Evolutionary conservation across 768 basidiomycete species (phyloP), one percentile per base, ranked within the genome.

Genomic region (Cystofilobasidium bisporidii): DNA sequence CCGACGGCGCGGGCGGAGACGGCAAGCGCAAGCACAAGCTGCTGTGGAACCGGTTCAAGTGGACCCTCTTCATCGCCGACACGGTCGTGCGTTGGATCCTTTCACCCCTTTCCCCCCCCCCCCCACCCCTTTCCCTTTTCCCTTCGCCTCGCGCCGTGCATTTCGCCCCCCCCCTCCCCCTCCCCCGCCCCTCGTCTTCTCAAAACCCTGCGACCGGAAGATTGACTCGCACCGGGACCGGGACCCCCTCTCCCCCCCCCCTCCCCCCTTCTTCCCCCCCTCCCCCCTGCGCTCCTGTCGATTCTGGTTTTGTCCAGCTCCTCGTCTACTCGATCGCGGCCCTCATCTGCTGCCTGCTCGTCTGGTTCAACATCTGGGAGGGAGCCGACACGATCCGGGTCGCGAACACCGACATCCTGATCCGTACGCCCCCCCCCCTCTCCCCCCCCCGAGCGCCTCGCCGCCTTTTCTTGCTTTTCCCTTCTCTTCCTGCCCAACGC

Each of bases 11-110:
- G 14, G 22, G 38, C 45, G 17, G 40, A 6, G 56, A 64, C 36
- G 63, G 63, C 47, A 67, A 74, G 0, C 77, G 78, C 69, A 76
- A 81, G 72, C 77, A 75, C 41, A 78, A 78, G 69, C 77, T 87
- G 65, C 79, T 85, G 20, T 92, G 89, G 89, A 91, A 85, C 74
- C 82, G 80, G 70, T 91, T 91, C 82, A 91, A 92, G 75, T 90
- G 88, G 88, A 78, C 81, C 15, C 76, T 91, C 5, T 86, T 91
- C 75, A 53, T 83, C 57, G 79, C 86, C 58, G 91, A 89, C 73
- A 72, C 80, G 40, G 40, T 85, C 40, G 82, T 83, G 66, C 73
- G 82, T 80, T n/a, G n/a, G n/a, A n/a, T n/a, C n/a, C n/a, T n/a
- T n/a, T n/a, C n/a, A n/a, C n/a, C n/a, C n/a, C n/a, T n/a, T n/a